Evolutionary conservation across 225 moss, liverwort and hornwort species (phyloP).

Genomic region (Physcomitrellopsis africana): DNA sequence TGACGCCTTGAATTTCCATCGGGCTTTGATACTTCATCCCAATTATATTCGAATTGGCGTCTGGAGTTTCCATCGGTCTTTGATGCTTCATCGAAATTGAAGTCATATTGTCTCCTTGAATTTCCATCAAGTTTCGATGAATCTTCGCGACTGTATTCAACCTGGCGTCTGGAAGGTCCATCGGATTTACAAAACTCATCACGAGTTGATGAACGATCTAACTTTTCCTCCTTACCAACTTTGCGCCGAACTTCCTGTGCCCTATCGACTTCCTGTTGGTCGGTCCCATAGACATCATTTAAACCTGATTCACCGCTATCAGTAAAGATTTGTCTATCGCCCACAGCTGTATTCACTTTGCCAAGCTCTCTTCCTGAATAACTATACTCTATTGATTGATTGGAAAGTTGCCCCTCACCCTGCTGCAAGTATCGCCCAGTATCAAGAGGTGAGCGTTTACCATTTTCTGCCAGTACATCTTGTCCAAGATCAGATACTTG

Average conservation of each 20-base stretch:
- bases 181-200: no score
- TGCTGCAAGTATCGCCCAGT: conserved; percentile 32
- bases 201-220: no score
- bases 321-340: conserved; percentile 46
- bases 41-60: no score
- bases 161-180: no score
- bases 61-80: no score
- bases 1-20: no score
- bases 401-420: conserved; percentile 26
- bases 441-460: conserved; percentile 26
- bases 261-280: no score
- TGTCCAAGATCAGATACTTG: conserved; percentile 31
- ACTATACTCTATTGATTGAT: conserved; percentile 36
- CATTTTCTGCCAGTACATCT: conserved; percentile 38
- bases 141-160: no score
- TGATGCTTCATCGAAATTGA: no score
- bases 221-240: neutral
- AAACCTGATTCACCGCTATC: conserved; percentile 40
- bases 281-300: conserved; percentile 6
- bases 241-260: conserved; percentile 31
- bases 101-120: no score
- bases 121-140: no score
- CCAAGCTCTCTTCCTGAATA: conserved; percentile 50
- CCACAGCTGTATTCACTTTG: conserved; percentile 23
- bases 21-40: no score